Conservation (phyloP, 2,329 filamentous ascomycete species). For the Aspergillus pseudotamarii region DNA sequence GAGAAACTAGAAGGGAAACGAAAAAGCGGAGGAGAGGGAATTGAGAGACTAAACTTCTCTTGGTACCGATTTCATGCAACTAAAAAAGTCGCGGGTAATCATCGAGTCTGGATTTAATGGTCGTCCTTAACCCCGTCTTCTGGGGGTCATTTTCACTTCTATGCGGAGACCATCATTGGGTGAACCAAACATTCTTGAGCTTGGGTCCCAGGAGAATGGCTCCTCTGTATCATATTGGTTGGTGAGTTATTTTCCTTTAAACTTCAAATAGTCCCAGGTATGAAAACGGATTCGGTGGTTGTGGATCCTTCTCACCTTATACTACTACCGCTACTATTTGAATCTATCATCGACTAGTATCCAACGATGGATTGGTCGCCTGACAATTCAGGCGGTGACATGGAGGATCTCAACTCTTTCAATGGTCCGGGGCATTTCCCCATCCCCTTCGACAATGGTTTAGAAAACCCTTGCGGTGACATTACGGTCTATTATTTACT, state of each 20-base stretch:
- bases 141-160: conserved; percentile 10
- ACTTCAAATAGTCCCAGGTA: neutral
- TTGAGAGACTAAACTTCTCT: neutral
- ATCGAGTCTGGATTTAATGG: neutral
- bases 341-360: neutral
- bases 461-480: neutral
- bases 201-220: neutral
- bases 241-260: neutral
- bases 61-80: neutral
- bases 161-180: conserved; percentile 15
- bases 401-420: neutral
- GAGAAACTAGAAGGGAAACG: neutral
- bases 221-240: neutral
- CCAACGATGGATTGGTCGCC: neutral
- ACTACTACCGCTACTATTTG: neutral
- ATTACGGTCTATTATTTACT: neutral
- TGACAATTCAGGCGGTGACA: neutral
- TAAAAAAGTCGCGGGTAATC: neutral
- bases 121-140: neutral
- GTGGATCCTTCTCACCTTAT: neutral
- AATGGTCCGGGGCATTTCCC: neutral
- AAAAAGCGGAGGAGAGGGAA: neutral
- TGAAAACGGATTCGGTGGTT: neutral
- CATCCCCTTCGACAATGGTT: neutral
- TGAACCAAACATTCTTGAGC: conserved; percentile 6